Evolutionary conservation across 805 yeast genomes (phyloP), one percentile per base, ranked within the genome.

Genomic region (Starmerella bombi): DNA sequence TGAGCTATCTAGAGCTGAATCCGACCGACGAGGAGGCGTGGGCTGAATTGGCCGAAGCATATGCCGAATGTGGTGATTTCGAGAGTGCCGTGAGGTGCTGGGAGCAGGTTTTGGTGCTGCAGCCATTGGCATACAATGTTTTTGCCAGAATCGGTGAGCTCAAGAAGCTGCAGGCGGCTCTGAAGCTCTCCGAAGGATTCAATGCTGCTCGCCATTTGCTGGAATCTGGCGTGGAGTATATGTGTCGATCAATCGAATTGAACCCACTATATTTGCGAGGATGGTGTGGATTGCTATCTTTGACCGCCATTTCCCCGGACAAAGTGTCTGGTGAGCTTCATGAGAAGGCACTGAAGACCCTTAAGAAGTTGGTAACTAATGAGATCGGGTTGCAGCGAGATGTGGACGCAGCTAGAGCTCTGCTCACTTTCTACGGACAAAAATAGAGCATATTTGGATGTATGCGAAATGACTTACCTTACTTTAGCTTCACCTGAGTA

Each of bases 1-100:
- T 64, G 9, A 68, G 64, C 27, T 72, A 69, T 48, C 59, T 82
- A 38, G 77, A 75, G 40, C 60, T 68, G 37, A 74, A 71, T 50
- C 94, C 96, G 1, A 57, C 77, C 17, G 97, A 91, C 58, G 63
- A 72, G 2, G 75, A 79, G 47, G 63, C 80, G 2, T 84, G 93
- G 94, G 67, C 75, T 36, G 93, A 82, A 58, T 64, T 85, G 41
- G 79, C 75, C 3, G 72, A 74, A 28, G 63, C 70, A n/a, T 88
- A 88, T 56, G 59, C 59, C 19, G 56, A 62, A 12, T 45, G 68
- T 7, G 85, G 85, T 1, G 75, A 76, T 53, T 75, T 70, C 49
- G 77, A 73, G 27, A 75, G 76, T 50, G 77, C 91, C 0, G 67
- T 80, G 5, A 74, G 68, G 55, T 67, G 82, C 41, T 67, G 71